phyloP scores from a whole-genome alignment of 768 basidiomycete genomes.

The Xerocomus brunneocitrinus region DNA sequence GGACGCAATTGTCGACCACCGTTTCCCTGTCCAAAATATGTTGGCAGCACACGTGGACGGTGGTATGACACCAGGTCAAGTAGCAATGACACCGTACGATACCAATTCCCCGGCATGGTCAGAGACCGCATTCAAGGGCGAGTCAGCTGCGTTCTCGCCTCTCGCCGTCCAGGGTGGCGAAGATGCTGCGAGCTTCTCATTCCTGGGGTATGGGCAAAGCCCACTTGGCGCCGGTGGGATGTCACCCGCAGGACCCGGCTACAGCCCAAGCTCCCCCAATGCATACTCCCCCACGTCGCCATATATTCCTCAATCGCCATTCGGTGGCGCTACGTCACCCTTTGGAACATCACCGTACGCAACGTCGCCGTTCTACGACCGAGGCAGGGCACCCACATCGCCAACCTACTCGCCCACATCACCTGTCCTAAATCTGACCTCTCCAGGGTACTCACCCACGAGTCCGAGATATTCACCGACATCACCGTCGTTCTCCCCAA shows the following conservation, averaged over 20 bases:
- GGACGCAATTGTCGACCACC: conserved; percentile 96
- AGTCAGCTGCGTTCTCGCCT: conserved; percentile 91
- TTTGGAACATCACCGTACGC: conserved; percentile 78
- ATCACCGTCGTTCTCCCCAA: conserved; percentile 80
- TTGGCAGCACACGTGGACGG: conserved; percentile 75
- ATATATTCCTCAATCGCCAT: conserved; percentile 82
- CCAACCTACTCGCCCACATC: conserved; percentile 89
- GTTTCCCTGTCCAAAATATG: conserved; percentile 83
- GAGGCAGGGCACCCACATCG: conserved; percentile 62
- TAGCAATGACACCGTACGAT: conserved; percentile 96
- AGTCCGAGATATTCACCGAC: conserved; percentile 85
- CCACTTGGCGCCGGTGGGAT: conserved; percentile 79
- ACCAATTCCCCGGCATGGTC: conserved; percentile 84
- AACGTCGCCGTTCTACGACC: conserved; percentile 79
- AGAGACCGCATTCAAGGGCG: conserved; percentile 72
- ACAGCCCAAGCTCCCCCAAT: conserved; percentile 90
- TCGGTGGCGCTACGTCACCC: conserved; percentile 75
- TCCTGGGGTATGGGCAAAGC: conserved; percentile 76
- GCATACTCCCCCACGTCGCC: conserved; percentile 88
- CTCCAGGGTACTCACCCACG: conserved; percentile 63
- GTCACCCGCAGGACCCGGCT: conserved; percentile 85
- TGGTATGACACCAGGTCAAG: conserved; percentile 87
- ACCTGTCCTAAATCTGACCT: conserved; percentile 75
- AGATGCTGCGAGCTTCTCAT: conserved; percentile 70
- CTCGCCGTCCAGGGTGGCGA: conserved; percentile 84